Evolutionary conservation across 257 asterid genomes (phyloP), one percentile per base, ranked within the genome.

Genomic region (Solanum pennellii): DNA sequence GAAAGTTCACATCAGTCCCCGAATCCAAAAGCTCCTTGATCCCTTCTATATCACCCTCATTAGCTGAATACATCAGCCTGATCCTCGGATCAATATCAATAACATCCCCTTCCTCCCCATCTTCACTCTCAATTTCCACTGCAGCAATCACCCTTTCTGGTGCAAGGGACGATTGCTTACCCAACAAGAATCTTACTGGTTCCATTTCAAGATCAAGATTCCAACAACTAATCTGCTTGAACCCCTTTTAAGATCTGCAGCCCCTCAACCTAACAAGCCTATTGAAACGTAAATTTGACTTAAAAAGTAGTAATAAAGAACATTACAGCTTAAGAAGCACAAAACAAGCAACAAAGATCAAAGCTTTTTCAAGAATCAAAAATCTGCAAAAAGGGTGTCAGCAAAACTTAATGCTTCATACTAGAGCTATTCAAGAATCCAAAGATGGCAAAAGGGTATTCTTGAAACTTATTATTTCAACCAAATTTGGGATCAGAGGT

Each of bases 111-210:
- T 74, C 91, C 69, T 83, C 90, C n/a, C 87, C 93, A 5, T 86
- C 96, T 65, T 92, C 94, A n/a, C 88, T 91, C 33, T 90, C 95
- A 21, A 82, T 82, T 6, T 79, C 90, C 18, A 88, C 93, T 93
- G 89, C 59, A 27, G 87, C 94, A 74, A 84, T 84, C 91, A 92
- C 93, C 91, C 86, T 87, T 88, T 91, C 93, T n/a, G 99, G 97
- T 72, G 98, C 99, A 93, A 95, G 83, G 16, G 99, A 94, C 3
- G 98, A 97, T 49, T 97, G 99, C 93, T 94, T 97, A 93, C 98
- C 96, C 44, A 97, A 91, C 31, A 87, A 88, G 44, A 56, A 86
- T 84, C 91, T 91, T 87, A 84, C 90, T 31, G 95, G 92, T 20
- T 95, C 98, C 98, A 94, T 94, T 76, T 87, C 71, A 42, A 85